Conservation (phyloP, 176 grass and related monocot genomes). For the Musa beccarii region DNA sequence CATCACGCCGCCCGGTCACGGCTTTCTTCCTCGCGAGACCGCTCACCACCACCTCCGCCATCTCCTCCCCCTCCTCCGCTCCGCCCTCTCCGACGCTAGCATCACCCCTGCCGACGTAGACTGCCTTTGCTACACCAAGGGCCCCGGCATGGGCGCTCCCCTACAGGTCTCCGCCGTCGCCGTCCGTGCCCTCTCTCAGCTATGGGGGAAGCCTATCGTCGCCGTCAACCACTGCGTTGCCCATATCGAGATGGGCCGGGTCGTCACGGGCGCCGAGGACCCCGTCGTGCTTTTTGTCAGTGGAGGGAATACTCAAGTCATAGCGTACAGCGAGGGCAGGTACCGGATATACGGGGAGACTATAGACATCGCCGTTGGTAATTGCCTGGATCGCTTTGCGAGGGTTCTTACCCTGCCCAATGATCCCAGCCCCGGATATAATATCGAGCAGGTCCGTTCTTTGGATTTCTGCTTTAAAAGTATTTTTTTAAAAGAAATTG, state of each 20-base stretch:
- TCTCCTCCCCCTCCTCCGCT: constrained; percentile 60
- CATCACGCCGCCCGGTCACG: constrained; percentile 80
- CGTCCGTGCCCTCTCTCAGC: constrained; percentile 49
- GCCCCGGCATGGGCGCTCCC: constrained; percentile 77
- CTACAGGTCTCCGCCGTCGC: constrained; percentile 76
- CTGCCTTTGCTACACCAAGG: constrained; percentile 90
- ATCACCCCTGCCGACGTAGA: constrained; percentile 46
- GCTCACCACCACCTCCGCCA: constrained; percentile 71
- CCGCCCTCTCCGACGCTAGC: constrained; percentile 30
- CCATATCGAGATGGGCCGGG: constrained; percentile 64
- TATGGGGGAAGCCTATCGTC: constrained; percentile 76
- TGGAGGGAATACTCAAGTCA: constrained; percentile 28
- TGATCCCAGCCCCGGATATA: constrained; percentile 49
- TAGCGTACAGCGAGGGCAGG: constrained; percentile 26
- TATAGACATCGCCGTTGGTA: constrained; percentile 30
- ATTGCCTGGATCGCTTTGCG: constrained; percentile 57
- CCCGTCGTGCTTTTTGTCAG: constrained; percentile 48
- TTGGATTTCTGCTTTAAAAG: not conserved
- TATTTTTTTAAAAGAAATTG: no score
- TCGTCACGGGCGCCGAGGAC: constrained; percentile 31
- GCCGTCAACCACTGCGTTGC: constrained; percentile 64
- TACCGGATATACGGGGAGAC: constrained; percentile 26
- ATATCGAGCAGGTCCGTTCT: constrained; percentile 28
- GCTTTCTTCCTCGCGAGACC: constrained; percentile 88
- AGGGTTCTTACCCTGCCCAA: constrained; percentile 41